Evolutionary conservation across 1,284 basidiomycete species (phyloP), one percentile per base, ranked within the genome.

Genomic region (Trichosporon faecale): DNA sequence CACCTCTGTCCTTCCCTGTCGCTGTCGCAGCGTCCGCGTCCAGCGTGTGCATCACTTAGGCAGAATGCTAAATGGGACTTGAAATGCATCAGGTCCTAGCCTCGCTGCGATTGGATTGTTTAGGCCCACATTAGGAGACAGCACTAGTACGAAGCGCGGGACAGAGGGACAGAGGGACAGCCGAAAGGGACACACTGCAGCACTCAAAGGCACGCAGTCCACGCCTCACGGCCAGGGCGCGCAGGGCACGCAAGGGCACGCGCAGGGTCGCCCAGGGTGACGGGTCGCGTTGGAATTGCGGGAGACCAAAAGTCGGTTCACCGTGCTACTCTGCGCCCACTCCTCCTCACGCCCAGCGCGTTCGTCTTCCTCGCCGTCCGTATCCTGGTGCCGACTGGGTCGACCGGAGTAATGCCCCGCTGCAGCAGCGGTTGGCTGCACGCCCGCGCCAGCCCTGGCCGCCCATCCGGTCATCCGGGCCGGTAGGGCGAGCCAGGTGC

Each of bases 251-350:
- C 16, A 5, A 52, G 49, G 49, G 49, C 49, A 11, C 21, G 9
- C 5, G 21, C 21, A 52, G 49, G 49, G 49, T 23, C 57, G 29
- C 27, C 29, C 57, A 61, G 57, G 57, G 57, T 31, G 29, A 61
- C 57, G 57, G 57, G 57, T 61, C 27, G 57, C n/a, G 29, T 61
- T 61, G 57, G 57, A 61, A 61, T 61, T 61, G 57, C 57, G 57
- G 57, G 57, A 61, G 57, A 61, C 57, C 57, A n/a, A 61, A 57
- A 29, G 23, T 61, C 57, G 57, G 27, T 61, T 31, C 55, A 40
- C 37, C 12, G 12, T 40, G 9, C 40, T n/a, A 9, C 40, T 18
- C 16, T 18, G 40, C 40, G 35, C 35, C 35, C 35, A 3, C 31
- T 4, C 31, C 31, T 33, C 9, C 31, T 4, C 31, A 3, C 31